phyloP scores from a whole-genome alignment of 1,284 basidiomycete species.

The Hymenochaete sp. region DNA sequence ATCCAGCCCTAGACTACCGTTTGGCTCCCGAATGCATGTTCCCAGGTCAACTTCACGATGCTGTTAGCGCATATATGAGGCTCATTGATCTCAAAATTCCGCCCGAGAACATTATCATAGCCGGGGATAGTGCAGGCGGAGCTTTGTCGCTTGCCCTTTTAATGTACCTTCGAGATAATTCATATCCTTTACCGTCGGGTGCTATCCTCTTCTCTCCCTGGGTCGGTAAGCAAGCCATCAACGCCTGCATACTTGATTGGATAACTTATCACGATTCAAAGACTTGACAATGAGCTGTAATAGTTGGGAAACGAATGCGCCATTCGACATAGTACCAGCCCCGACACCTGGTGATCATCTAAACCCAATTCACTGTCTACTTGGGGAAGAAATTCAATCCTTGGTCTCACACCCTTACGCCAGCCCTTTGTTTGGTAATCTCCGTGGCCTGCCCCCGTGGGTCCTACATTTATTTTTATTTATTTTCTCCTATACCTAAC shows the following conservation, averaged over 20 bases:
- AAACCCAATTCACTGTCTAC: constrained; percentile 88
- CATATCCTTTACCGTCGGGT: constrained; percentile 72
- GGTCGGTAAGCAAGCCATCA: constrained; percentile 52
- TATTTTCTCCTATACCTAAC: too few relatives aligned
- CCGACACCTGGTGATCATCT: constrained; percentile 76
- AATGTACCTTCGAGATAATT: constrained; percentile 87
- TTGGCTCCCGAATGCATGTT: constrained; percentile 92
- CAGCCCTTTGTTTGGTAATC: constrained; percentile 91
- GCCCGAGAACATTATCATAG: constrained; percentile 80
- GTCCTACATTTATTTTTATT: too few relatives aligned
- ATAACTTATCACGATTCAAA: constrained; percentile 26
- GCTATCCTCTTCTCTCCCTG: constrained; percentile 88
- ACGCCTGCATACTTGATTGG: not conserved
- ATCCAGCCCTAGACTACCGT: constrained; percentile 86
- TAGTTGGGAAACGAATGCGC: constrained; percentile 91
- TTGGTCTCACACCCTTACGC: constrained; percentile 96
- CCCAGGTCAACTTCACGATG: constrained; percentile 90
- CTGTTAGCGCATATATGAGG: constrained; percentile 79
- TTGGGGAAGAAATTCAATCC: constrained; percentile 72
- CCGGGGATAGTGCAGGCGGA: constrained; percentile 92
- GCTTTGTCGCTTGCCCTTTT: constrained; percentile 80
- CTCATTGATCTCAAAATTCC: constrained; percentile 85
- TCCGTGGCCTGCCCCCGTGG: constrained; percentile 79
- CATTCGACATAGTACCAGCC: constrained; percentile 72
- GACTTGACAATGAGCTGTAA: constrained; percentile 95